Base-by-base conservation (phyloP, 495 filamentous ascomycete genomes). In the Tetracladium setigerum region DNA sequence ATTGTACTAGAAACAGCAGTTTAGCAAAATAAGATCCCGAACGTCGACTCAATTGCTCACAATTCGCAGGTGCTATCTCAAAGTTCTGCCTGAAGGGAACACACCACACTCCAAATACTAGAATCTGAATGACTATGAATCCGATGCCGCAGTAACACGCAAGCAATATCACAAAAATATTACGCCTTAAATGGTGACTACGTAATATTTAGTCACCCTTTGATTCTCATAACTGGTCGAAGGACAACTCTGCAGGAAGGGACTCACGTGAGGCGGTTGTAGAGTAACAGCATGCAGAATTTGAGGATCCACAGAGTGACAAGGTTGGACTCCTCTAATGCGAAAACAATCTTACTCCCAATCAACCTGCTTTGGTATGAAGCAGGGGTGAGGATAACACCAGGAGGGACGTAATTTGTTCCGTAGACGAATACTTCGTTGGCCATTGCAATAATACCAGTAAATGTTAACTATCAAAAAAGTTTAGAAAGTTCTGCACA, bases 1-100 rank as follows among this genome's bases (percentile, higher is more conserved):
- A 78, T 65, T 78, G 71, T 22, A 62, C 52, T 57, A 32, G 40
- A 67, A 61, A 44, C 66, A 63, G 19, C 65, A 32, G n/a, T n/a
- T 65, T 27, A 27, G 7, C 7, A 27, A 27, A 27, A 7, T 3
- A 3, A 27, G n/a, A 3, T 27, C 22, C 22, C 3, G 3, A 27
- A 27, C 22, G 22, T 27, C 22, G 22, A 27, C 22, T 27, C 7
- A 3, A 27, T 3, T 27, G 22, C 22, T 27, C 7, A 27, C 22
- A 27, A 7, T 27, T 27, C 7, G 22, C 22, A 27, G 22, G 22
- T 27, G 22, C 3, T 27, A 27, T 27, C 22, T 3, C 18, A 67
- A 60, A 41, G 38, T 41, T 15, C 12, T 41, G 38, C 2, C 12
- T 13, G 12, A 41, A 15, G 5, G 38, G 38, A 5, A 16, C n/a